Conservation (phyloP, 495 filamentous ascomycete species). For the Aspergillus taichungensis region DNA sequence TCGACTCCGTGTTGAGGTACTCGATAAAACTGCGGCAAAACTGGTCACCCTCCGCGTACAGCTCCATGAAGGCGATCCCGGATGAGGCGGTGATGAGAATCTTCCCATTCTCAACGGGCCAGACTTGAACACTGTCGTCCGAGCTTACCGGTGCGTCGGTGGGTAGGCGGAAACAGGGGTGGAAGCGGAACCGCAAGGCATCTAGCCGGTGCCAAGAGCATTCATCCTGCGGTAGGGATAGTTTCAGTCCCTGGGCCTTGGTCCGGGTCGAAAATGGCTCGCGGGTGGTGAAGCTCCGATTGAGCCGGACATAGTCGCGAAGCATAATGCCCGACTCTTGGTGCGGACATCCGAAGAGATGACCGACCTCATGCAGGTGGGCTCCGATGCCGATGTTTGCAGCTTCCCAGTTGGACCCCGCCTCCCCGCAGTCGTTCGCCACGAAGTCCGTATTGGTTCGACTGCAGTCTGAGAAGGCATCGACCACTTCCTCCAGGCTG, state of each 20-base stretch:
- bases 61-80: slow-evolving; percentile 73
- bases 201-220: slow-evolving; percentile 87
- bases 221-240: slow-evolving; percentile 66
- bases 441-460: slow-evolving; percentile 73
- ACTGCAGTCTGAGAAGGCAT: slow-evolving; percentile 81
- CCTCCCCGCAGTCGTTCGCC: slow-evolving; percentile 75
- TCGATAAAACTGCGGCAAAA: slow-evolving; percentile 72
- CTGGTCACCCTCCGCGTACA: slow-evolving; percentile 67
- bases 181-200: slow-evolving; percentile 75
- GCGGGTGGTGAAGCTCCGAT: slow-evolving; percentile 68
- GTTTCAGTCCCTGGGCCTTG: slow-evolving; percentile 64
- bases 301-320: slow-evolving; percentile 72
- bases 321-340: slow-evolving; percentile 84
- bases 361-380: slow-evolving; percentile 81
- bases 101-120: slow-evolving; percentile 74
- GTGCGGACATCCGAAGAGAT: slow-evolving; percentile 80
- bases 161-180: slow-evolving; percentile 83
- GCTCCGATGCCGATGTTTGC: slow-evolving; percentile 88
- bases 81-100: slow-evolving; percentile 72
- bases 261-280: slow-evolving; percentile 81
- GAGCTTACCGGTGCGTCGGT: slow-evolving; percentile 55
- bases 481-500: slow-evolving; percentile 74
- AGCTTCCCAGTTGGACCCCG: slow-evolving; percentile 83
- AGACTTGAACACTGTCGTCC: slow-evolving; percentile 79
- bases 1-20: slow-evolving; percentile 54